Conservation (phyloP, 768 basidiomycete species). For the Pholiota microspora region DNA sequence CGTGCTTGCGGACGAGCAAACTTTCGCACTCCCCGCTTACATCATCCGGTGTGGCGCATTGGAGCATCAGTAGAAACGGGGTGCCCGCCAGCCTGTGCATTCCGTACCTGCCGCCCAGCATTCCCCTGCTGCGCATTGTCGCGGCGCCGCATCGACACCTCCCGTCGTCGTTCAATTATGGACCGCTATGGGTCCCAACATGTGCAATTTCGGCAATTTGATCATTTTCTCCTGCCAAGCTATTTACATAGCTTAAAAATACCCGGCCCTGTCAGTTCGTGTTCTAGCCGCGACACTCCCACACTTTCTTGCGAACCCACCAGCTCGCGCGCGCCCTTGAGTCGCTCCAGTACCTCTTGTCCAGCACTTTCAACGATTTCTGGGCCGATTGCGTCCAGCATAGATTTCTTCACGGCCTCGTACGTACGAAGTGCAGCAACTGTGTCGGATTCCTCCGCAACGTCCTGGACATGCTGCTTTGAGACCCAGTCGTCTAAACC, state of each 20-base stretch:
- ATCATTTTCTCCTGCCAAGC: constrained; percentile 2
- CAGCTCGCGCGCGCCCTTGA: constrained; percentile 45
- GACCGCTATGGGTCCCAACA: neutral
- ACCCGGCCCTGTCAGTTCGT: neutral
- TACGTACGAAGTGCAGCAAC: constrained; percentile 32
- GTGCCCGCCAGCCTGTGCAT: too few species aligned
- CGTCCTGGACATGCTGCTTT: constrained; percentile 21
- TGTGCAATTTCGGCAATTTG: neutral
- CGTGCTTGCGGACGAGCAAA: constrained; percentile 7
- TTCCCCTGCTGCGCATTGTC: too few species aligned
- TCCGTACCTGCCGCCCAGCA: neutral
- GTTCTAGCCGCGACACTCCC: constrained; percentile 1
- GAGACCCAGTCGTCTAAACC: constrained; percentile 51
- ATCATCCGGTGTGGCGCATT: constrained; percentile 11
- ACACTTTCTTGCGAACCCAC: neutral
- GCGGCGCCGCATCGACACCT: neutral
- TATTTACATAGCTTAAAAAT: constrained; percentile 4
- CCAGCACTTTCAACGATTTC: constrained; percentile 46
- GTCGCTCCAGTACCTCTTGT: constrained; percentile 45
- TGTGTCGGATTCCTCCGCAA: constrained; percentile 1
- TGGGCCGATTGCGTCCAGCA: constrained; percentile 30
- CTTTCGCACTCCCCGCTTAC: constrained; percentile 20
- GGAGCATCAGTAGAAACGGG: neutral
- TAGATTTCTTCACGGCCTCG: constrained; percentile 34
- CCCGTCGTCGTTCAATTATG: neutral